Evolutionary conservation across 2,329 filamentous ascomycete genomes (phyloP).

Genomic region (Blastomyces emzantsi): DNA sequence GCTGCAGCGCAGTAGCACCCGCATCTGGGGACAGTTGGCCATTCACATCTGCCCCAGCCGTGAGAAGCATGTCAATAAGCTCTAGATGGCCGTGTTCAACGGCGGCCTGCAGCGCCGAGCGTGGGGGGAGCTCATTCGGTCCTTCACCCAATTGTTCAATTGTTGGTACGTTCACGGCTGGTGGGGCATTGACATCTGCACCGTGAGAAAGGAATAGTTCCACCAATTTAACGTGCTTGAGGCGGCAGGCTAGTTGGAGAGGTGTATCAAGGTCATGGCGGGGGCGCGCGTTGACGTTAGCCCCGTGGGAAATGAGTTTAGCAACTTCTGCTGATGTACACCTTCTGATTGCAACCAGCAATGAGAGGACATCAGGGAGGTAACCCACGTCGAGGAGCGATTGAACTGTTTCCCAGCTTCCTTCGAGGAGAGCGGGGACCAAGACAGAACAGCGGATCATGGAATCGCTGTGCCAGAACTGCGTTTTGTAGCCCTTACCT

Average conservation of each 20-base stretch:
- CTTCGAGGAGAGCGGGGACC: neutral
- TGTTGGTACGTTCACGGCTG: conserved; percentile 2
- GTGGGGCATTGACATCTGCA: conserved; percentile 17
- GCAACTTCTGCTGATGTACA: neutral
- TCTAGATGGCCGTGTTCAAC: conserved; percentile 7
- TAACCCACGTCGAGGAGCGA: neutral
- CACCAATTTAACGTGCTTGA: conserved; percentile 11
- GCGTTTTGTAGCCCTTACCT: neutral
- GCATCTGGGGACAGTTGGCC: neutral
- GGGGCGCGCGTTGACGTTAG: neutral
- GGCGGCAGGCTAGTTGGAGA: neutral
- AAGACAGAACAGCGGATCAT: conserved; percentile 1
- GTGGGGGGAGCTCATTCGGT: neutral
- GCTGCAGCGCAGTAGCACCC: conserved; percentile 24
- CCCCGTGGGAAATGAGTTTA: neutral
- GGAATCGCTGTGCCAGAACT: neutral
- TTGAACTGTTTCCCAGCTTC: conserved; percentile 2
- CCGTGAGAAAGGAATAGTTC: conserved; percentile 15
- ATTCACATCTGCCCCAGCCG: conserved; percentile 14
- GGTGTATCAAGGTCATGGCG: neutral
- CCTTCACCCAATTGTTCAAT: neutral
- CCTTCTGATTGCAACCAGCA: neutral
- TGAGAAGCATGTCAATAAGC: conserved; percentile 5
- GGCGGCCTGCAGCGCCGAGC: conserved; percentile 1
- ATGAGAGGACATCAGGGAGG: neutral